Conservation (phyloP, 2,329 filamentous ascomycete species). For the Hortaea werneckii region DNA sequence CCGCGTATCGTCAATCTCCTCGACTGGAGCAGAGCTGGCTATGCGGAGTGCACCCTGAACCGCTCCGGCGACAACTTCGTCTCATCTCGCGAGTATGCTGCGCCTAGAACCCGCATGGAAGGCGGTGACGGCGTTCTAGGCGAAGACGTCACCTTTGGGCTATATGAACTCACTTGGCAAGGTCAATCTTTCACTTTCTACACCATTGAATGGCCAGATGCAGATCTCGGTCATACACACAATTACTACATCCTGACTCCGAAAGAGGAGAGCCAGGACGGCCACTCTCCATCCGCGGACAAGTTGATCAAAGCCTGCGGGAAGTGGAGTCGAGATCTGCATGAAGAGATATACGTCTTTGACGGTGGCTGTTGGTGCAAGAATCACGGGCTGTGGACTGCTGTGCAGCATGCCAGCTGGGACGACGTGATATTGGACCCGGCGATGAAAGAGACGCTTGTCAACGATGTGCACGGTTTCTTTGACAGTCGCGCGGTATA, state of each 20-base stretch:
- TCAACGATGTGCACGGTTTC: slow-evolving; percentile 53
- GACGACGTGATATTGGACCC: slow-evolving; percentile 54
- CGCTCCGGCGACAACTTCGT: slow-evolving; percentile 26
- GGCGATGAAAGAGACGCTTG: slow-evolving; percentile 51
- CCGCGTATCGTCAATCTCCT: slow-evolving; percentile 8
- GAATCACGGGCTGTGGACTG: slow-evolving; percentile 47
- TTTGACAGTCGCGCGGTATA: slow-evolving; percentile 34
- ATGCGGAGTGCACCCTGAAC: slow-evolving; percentile 27
- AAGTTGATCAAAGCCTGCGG: slow-evolving; percentile 32
- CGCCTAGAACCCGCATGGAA: slow-evolving; percentile 28
- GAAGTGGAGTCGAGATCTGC: slow-evolving; percentile 44
- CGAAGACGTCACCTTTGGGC: slow-evolving; percentile 30
- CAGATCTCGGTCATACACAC: not conserved
- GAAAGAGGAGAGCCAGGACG: not conserved
- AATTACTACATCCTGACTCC: slow-evolving; percentile 11
- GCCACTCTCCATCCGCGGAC: slow-evolving; percentile 19
- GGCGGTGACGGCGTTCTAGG: slow-evolving; percentile 24
- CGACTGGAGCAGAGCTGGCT: slow-evolving; percentile 26
- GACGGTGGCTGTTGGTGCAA: slow-evolving; percentile 53
- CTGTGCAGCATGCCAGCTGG: slow-evolving; percentile 47
- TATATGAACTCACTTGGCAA: slow-evolving; percentile 33
- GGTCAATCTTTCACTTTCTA: slow-evolving; percentile 30
- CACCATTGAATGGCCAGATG: slow-evolving; percentile 27
- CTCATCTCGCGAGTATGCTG: slow-evolving; percentile 24
- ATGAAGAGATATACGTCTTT: slow-evolving; percentile 54